phyloP scores from a whole-genome alignment of 169 alveolate genomes.

The Plasmodium malariae region DNA sequence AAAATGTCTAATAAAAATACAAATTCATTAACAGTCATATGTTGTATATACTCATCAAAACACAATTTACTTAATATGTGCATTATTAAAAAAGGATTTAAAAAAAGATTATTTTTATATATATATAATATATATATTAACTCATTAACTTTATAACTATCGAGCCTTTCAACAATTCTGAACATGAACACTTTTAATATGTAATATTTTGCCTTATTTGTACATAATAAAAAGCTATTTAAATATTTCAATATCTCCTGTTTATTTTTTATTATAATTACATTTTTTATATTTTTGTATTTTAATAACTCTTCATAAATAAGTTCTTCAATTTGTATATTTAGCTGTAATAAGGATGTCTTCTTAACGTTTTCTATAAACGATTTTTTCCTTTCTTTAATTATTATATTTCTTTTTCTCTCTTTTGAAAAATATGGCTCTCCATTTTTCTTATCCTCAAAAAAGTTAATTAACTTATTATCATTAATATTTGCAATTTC shows the following conservation, averaged over 20 bases:
- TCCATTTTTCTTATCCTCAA: not conserved
- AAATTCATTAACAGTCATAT: constrained; percentile 51
- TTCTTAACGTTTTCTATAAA: constrained; percentile 23
- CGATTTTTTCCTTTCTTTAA: not conserved
- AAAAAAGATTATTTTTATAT: constrained; percentile 38
- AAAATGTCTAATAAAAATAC: constrained; percentile 41
- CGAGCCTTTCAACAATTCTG: constrained; percentile 10
- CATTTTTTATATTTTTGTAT: constrained; percentile 62
- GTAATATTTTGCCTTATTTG: constrained; percentile 52
- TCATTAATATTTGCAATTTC: not conserved
- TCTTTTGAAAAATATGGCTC: not conserved
- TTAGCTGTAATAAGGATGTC: constrained; percentile 1
- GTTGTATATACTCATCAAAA: not conserved
- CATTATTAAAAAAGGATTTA: constrained; percentile 59
- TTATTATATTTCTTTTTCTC: constrained; percentile 1
- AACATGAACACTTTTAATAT: constrained; percentile 47
- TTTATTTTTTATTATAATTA: constrained; percentile 17
- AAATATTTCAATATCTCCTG: constrained; percentile 35
- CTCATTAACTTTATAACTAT: constrained; percentile 42
- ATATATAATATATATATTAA: constrained; percentile 53
- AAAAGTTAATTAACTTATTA: too few relatives aligned
- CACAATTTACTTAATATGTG: constrained; percentile 21
- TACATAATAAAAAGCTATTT: constrained; percentile 30
- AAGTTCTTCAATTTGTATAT: constrained; percentile 45
- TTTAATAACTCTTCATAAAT: constrained; percentile 33